Conservation (phyloP, 1,139 yeast species). For the Geotrichum australiense region DNA sequence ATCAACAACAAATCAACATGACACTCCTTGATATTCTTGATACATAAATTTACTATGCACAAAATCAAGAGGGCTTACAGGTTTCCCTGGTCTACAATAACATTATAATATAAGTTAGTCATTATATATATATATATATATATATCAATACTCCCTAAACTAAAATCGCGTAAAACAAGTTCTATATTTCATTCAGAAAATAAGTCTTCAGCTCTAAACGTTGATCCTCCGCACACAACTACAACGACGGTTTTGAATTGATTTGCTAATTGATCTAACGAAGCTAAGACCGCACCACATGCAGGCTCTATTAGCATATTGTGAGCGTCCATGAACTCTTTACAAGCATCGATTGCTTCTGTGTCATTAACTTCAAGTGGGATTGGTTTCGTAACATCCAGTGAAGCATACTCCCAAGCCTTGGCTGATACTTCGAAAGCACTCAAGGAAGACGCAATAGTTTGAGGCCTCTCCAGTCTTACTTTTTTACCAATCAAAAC, state of each 20-base stretch:
- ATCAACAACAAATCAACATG: no score
- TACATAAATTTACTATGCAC: no score
- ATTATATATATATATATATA: no score
- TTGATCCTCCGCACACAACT: conserved; percentile 33
- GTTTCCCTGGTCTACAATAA: no score
- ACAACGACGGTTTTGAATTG: conserved; percentile 31
- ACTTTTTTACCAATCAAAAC: conserved; percentile 7
- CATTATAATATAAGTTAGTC: no score
- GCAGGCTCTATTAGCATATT: conserved; percentile 61
- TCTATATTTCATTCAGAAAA: neutral
- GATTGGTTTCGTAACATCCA: conserved; percentile 9
- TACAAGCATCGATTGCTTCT: conserved; percentile 42
- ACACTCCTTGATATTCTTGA: no score
- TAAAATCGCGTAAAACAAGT: no score
- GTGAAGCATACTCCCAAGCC: conserved; percentile 33
- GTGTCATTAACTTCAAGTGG: conserved; percentile 8
- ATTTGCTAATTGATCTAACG: conserved; percentile 36
- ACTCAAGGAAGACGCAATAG: conserved; percentile 18
- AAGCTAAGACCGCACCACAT: conserved; percentile 63
- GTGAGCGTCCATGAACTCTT: conserved; percentile 44
- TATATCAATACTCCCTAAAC: no score
- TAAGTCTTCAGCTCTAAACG: conserved; percentile 20
- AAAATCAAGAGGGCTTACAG: no score
- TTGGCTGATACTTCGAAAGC: conserved; percentile 47
- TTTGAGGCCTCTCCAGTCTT: conserved; percentile 2